Base-by-base conservation (phyloP, 2,329 filamentous ascomycete species). In the Claviceps quebecensis region DNA sequence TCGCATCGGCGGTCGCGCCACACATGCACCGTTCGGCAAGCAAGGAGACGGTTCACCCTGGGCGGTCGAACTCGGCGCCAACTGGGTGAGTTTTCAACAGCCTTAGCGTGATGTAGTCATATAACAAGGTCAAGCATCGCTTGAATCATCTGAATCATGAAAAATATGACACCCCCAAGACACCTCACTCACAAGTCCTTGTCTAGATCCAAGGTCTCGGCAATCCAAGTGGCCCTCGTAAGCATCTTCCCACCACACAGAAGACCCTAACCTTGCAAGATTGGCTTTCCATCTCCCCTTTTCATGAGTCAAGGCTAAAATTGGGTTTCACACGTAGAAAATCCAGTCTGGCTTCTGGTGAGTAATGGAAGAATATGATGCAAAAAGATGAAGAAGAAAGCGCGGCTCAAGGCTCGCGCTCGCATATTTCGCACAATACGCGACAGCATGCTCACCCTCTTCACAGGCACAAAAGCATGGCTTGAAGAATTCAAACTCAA, bases 61-160 rank as follows among this genome's bases (percentile, higher is more conserved):
- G 53, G 71, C 69, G 0, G 69, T 86, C 9, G 83, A 86, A 61
- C 65, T 83, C 0, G 83, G 83, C 2, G 82, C 83, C 6, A 86
- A 86, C 55, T 86, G 83, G 83, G 62, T 72, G 22, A 26, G 54
- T 47, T 16, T 41, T n/a, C 3, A 9, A 9, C 22, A 29, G 5
- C 11, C 14, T 38, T 5, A 17, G 22, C 7, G 39, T 37, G 39
- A 34, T 34, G 8, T 16, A 7, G 19, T 34, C 44, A 44, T 11
- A 9, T 8, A 34, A 11, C 29, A 34, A 34, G 3, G 1, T 34
- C 29, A 34, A 34, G 9, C 3, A 11, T 34, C 29, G 9, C 9
- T 34, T 34, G 9, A 34, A 34, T 11, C 9, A 34, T 34, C 9
- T 11, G 9, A 11, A 34, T 34, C 4, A 34, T 11, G 29, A 26